Percentiles rank a stretch among this genome's conserved stretches.
Conservation (phyloP, 2,329 filamentous ascomycete species). For the Basipetospora chlamydospora region DNA sequence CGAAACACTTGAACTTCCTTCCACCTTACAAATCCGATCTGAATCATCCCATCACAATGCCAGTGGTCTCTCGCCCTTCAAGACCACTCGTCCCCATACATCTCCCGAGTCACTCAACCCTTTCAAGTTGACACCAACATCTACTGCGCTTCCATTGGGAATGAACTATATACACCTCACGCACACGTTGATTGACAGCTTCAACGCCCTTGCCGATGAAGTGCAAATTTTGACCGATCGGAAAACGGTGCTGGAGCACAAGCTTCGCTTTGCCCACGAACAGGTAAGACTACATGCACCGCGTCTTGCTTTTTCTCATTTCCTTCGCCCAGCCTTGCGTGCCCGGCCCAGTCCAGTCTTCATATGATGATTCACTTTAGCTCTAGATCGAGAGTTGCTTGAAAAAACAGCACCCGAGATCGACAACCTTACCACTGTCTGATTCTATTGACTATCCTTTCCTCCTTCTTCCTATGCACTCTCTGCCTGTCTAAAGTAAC, state of each 20-base stretch:
- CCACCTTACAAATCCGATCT: no score
- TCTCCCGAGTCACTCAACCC: no score
- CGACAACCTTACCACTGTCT: constrained; percentile 36
- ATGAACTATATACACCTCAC: constrained; percentile 15
- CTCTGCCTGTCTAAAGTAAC: no score
- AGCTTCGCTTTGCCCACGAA: constrained; percentile 50
- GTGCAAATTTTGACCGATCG: constrained; percentile 48
- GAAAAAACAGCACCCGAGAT: constrained; percentile 47
- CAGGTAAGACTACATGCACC: constrained; percentile 49
- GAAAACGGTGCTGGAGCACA: constrained; percentile 52
- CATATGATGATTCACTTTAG: constrained; percentile 42
- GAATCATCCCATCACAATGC: no score
- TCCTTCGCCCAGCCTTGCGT: constrained; percentile 2
- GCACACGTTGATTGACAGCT: constrained; percentile 47
- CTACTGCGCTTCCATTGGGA: no score
- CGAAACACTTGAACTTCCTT: no score
- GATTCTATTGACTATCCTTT: no score
- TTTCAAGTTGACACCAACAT: no score
- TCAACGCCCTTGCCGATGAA: constrained; percentile 49
- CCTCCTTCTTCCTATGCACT: background rate
- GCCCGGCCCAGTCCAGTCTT: constrained; percentile 7
- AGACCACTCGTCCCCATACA: no score
- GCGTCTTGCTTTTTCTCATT: constrained; percentile 7
- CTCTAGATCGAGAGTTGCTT: constrained; percentile 71
- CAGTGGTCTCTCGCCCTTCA: no score